Conservation (phyloP, 352 stramenopile species). For the Pythium coloratum region DNA sequence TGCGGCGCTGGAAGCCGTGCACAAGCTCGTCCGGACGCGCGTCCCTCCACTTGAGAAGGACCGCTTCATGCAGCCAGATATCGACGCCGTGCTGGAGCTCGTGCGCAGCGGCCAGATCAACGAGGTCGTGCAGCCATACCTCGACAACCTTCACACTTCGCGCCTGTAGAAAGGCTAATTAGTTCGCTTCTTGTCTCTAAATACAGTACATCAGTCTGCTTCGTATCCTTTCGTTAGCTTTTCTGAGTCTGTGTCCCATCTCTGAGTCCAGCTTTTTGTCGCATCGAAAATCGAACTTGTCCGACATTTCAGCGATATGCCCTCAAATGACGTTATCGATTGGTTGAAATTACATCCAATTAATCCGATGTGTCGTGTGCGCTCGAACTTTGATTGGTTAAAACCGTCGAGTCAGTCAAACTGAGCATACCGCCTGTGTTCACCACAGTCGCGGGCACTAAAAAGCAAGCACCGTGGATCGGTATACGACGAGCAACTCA, state of each 20-base stretch:
- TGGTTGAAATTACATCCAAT: slow-evolving; percentile 11
- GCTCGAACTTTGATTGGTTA: slow-evolving; percentile 20
- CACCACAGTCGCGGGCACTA: not conserved
- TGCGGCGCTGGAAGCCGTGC: slow-evolving; percentile 71
- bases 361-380: not conserved
- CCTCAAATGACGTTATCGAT: not conserved
- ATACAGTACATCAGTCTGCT: not conserved
- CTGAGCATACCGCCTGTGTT: not conserved
- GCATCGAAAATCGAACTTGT: slow-evolving; percentile 1
- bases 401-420: slow-evolving; percentile 29
- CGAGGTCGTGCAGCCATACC: slow-evolving; percentile 54
- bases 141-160: slow-evolving; percentile 49
- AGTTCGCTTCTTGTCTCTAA: not conserved
- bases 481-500: not conserved
- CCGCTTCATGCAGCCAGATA: slow-evolving; percentile 88
- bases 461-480: slow-evolving; percentile 4
- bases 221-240: not conserved
- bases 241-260: not conserved
- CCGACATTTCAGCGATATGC: not conserved
- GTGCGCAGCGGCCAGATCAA: slow-evolving; percentile 72
- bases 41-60: slow-evolving; percentile 75
- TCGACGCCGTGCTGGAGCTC: slow-evolving; percentile 79
- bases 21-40: slow-evolving; percentile 69
- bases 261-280: slow-evolving; percentile 11
- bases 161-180: slow-evolving; percentile 33